Conservation (phyloP, 2,329 filamentous ascomycete species). For the Penicillium rolfsii region DNA sequence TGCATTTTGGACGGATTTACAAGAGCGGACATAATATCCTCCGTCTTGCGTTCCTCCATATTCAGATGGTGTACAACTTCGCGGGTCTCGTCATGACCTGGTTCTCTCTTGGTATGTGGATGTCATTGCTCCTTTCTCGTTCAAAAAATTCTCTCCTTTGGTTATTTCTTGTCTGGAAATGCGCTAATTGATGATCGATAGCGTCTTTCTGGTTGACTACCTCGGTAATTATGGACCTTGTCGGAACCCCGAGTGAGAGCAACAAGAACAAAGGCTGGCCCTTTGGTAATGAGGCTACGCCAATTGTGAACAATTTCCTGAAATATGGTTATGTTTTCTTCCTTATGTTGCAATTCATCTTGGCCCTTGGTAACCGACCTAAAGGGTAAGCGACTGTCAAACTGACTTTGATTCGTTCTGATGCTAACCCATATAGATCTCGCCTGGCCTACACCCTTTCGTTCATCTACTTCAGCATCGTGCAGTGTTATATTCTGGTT, state of each 20-base stretch:
- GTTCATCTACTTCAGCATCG: conserved; percentile 79
- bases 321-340: conserved; percentile 91
- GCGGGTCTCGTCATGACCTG: conserved; percentile 85
- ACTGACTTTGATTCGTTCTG: background rate
- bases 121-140: background rate
- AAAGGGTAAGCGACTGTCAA: conserved; percentile 65
- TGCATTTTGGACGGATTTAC: conserved; percentile 98
- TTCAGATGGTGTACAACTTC: conserved; percentile 92
- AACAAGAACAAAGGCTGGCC: conserved; percentile 32
- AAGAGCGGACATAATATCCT: conserved; percentile 94
- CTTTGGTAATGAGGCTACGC: conserved; percentile 50
- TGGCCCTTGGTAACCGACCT: conserved; percentile 90
- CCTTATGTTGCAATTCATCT: conserved; percentile 88
- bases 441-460: conserved; percentile 87
- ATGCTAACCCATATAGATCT: conserved; percentile 39
- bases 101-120: conserved; percentile 66
- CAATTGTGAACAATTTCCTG: conserved; percentile 84
- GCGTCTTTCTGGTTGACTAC: conserved; percentile 33
- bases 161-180: conserved; percentile 10
- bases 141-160: background rate
- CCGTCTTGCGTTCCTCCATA: conserved; percentile 96
- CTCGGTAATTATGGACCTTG: conserved; percentile 33
- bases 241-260: conserved; percentile 26
- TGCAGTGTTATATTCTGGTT: conserved; percentile 86
- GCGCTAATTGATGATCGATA: conserved; percentile 9